Percentiles rank a stretch among this genome's conserved stretches.
Conservation (phyloP, 2,329 filamentous ascomycete genomes). For the Fusarium cyanostomum region DNA sequence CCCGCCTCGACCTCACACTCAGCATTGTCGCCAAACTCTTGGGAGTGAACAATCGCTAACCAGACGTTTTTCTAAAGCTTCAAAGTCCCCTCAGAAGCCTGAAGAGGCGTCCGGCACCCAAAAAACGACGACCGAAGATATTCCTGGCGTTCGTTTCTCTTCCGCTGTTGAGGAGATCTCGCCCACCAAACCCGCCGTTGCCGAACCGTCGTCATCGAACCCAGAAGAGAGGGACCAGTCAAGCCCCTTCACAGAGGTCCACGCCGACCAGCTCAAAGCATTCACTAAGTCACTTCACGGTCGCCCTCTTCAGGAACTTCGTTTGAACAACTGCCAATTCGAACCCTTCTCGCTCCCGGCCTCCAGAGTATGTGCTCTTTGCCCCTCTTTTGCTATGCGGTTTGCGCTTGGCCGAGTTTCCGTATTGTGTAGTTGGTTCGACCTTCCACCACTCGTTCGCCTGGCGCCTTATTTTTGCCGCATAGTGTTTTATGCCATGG, state of each 20-base stretch:
- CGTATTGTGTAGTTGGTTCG: neutral
- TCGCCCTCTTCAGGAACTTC: conserved; percentile 79
- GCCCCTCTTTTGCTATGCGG: conserved; percentile 16
- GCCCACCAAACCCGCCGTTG: conserved; percentile 54
- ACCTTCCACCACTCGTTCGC: neutral
- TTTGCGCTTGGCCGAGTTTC: conserved; percentile 6
- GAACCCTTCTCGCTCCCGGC: conserved; percentile 89
- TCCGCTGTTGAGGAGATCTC: conserved; percentile 75
- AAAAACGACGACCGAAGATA: conserved; percentile 28
- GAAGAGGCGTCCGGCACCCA: conserved; percentile 14
- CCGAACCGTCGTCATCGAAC: conserved; percentile 37
- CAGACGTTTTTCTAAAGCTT: conserved; percentile 12
- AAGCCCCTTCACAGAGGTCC: conserved; percentile 54
- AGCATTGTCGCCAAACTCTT: conserved; percentile 11
- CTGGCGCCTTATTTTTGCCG: neutral
- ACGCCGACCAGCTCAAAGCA: conserved; percentile 73
- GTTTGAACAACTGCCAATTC: conserved; percentile 87
- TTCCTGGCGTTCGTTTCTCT: conserved; percentile 74
- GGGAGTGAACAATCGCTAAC: conserved; percentile 35
- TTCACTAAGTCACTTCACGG: conserved; percentile 78
- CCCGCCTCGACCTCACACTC: conserved; percentile 38
- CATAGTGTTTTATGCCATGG: neutral
- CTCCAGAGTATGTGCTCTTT: conserved; percentile 74
- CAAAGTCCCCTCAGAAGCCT: conserved; percentile 13
- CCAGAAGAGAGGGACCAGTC: conserved; percentile 34